Evolutionary conservation across 1,284 basidiomycete species (phyloP), one percentile per base, ranked within the genome.

Genomic region (Leccinum angustisporum): DNA sequence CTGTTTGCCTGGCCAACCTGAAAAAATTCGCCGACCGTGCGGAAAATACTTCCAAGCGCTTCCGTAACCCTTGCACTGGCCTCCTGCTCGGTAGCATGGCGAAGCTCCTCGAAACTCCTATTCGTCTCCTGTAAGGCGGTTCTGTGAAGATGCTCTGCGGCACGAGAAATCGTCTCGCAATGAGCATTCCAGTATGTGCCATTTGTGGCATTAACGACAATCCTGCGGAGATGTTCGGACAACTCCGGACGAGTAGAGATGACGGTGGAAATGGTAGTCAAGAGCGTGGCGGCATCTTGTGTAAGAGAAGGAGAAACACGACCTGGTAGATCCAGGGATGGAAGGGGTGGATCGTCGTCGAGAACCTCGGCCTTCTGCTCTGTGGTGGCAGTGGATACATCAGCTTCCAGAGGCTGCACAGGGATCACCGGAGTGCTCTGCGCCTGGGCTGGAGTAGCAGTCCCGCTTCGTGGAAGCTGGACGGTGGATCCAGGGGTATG

Each of bases 121-220:
- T 72, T 78, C 25, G 77, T 78, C 46, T 76, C 73, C 53, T 81
- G 77, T 57, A 80, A 66, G 2, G 85, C 77, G 56, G 75, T 77
- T 54, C 77, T 76, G n/a, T 79, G 77, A 9, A 83, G 66, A 53
- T 81, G 79, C 52, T 82, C 79, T 3, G 83, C 85, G 40, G 83
- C 82, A 34, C 81, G 81, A 11, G 83, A 80, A 53, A 88, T 73
- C 6, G 82, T 76, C 14, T 83, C 81, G 53, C 85, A 82, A 66
- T 90, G 87, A 30, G 79, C 71, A 50, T 77, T 72, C 88, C 87
- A 91, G 68, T 92, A 92, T 14, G 79, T 76, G 21, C 89, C 90
- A 57, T 78, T 83, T 4, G 81, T 78, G 8, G 86, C 78, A 66
- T 91, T 89, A 58, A 77, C 77, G 40, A 86, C 70, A 51, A 92